Evolutionary conservation across 2,329 filamentous ascomycete species (phyloP), one percentile per base, ranked within the genome.

Genomic region (Fusarium floridanum): DNA sequence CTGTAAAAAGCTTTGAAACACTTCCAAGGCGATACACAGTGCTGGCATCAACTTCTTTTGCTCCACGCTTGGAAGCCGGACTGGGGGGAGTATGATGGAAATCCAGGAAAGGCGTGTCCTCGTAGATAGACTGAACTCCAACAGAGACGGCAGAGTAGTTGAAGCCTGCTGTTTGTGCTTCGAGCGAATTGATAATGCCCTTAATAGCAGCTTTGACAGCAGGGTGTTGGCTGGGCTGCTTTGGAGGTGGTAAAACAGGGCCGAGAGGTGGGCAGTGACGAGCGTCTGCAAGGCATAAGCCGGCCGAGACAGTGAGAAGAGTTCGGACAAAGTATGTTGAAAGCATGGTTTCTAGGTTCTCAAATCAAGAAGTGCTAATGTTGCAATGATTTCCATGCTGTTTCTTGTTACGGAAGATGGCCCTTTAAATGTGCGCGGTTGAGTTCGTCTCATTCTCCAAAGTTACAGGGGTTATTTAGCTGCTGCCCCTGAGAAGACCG

Each of bases 21-120:
- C 67, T 70, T 36, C 67, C 57, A n/a, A 70, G 37, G 16, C 65
- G 67, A 24, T 70, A 70, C 2, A 59, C 27, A 0, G 65, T 70
- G 17, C 11, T 37, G 0, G 39, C 5, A 8, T 57, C 3, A 1
- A 70, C 22, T 2, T 43, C 45, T 17, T 14, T 34, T 2, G 36
- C 39, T 16, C 67, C 67, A 20, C 53, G 32, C 53, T 53, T 41
- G 0, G 10, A 22, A 1, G 62, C 50, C 0, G 24, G 5, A 4
- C 6, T 5, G 0, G 67, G 2, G 5, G 67, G 67, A 0, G 24
- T 64, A 14, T 64, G 22, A 4, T 70, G 67, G n/a, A 57, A 70
- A 7, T 57, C 41, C 1, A 70, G 22, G 0, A 68, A 53, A 3
- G 57, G 67, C 1, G 4, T 14, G 14, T 59, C 24, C 17, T 70